A percentile compares a stretch with the other conserved stretches of the same genome.
phyloP scores from a whole-genome alignment of 129 eudicot genomes.

The Flaveria brownii region DNA sequence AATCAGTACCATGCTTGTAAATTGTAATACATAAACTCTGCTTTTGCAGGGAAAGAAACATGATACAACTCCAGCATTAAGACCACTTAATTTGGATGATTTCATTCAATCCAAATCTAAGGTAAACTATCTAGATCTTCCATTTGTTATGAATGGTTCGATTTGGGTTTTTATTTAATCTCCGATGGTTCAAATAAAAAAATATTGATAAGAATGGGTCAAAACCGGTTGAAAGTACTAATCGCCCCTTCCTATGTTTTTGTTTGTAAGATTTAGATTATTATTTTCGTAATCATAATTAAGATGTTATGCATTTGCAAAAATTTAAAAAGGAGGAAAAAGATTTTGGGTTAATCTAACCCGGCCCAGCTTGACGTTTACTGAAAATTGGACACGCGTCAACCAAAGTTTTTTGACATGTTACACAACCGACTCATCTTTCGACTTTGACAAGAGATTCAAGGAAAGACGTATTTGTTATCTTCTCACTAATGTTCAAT shows the following conservation, averaged over 20 bases:
- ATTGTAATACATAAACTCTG: constrained; percentile 16
- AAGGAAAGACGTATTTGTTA: not conserved
- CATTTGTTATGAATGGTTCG: not conserved
- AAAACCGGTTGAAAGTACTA: not conserved
- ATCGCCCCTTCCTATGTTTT: not conserved
- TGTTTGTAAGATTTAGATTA: not conserved
- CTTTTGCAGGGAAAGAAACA: constrained; percentile 46
- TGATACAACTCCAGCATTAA: constrained; percentile 43
- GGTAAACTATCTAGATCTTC: constrained; percentile 41
- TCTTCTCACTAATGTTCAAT: not conserved
- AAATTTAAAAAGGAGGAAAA: not conserved
- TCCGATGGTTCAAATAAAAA: not conserved
- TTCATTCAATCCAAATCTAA: constrained; percentile 84
- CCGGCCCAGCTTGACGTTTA: not conserved
- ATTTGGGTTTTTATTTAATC: not conserved
- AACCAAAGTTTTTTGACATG: not conserved
- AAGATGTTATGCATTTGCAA: not conserved
- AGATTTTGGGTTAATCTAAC: not conserved
- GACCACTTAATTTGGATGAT: constrained; percentile 83
- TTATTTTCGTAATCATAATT: no score
- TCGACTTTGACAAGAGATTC: not conserved
- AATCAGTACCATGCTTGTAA: not conserved
- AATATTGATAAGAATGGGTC: not conserved
- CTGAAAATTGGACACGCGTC: not conserved
- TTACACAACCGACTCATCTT: not conserved